Percentiles rank a stretch among this genome's conserved stretches.
Conservation (phyloP, 2,329 filamentous ascomycete genomes). For the Hypoxylon sp. region DNA sequence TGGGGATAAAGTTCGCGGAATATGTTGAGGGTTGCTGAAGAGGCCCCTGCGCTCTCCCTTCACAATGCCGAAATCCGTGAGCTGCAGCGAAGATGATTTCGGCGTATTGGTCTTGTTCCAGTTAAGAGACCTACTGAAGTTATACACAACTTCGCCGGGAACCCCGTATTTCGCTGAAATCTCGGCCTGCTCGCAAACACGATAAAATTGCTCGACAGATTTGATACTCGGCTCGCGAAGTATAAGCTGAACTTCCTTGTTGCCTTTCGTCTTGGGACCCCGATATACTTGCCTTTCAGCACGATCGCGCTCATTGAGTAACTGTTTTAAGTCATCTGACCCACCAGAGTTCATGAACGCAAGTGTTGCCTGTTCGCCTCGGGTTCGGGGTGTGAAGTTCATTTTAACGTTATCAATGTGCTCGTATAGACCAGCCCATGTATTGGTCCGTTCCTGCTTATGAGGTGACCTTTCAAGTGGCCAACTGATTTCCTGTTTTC, state of each 20-base stretch:
- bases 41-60: neutral
- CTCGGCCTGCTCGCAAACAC: constrained; percentile 35
- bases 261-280: constrained; percentile 41
- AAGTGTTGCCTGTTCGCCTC: constrained; percentile 40
- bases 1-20: constrained; percentile 3
- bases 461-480: constrained; percentile 17
- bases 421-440: neutral
- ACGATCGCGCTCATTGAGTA: constrained; percentile 39
- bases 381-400: constrained; percentile 38
- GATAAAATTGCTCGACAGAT: constrained; percentile 38
- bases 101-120: constrained; percentile 35
- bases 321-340: constrained; percentile 28
- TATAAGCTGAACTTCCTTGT: constrained; percentile 39
- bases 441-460: neutral
- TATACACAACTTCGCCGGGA: constrained; percentile 36
- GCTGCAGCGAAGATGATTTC: constrained; percentile 38
- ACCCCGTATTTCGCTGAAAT: constrained; percentile 36
- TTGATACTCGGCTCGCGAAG: constrained; percentile 40
- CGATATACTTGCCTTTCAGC: constrained; percentile 32
- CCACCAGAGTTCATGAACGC: constrained; percentile 31
- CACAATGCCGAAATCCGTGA: constrained; percentile 17
- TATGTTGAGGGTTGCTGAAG: neutral
- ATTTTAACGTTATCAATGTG: neutral
- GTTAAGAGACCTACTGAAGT: constrained; percentile 43
- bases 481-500: constrained; percentile 10